Evolutionary conservation across 2,329 filamentous ascomycete genomes (phyloP).

Genomic region (Samsoniella hepiali): DNA sequence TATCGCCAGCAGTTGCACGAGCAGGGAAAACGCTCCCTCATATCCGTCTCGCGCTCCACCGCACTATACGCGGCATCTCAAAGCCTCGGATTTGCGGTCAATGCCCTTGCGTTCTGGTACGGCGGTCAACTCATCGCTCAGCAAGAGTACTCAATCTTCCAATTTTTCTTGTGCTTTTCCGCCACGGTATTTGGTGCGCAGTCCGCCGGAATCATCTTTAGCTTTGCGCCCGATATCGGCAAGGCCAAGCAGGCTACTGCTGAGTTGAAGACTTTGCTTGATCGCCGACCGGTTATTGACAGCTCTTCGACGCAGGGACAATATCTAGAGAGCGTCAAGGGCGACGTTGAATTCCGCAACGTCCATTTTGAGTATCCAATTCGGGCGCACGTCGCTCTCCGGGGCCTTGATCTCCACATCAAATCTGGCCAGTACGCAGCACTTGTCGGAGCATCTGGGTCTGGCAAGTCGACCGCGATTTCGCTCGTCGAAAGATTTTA

Average conservation of each 20-base stretch:
- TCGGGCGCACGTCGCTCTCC: no score
- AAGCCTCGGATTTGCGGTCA: slow-evolving; percentile 26
- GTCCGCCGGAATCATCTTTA: slow-evolving; percentile 16
- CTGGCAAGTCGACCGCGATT: slow-evolving; percentile 31
- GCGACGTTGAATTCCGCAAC: background rate
- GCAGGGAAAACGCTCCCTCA: slow-evolving; percentile 29
- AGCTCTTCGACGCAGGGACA: slow-evolving; percentile 17
- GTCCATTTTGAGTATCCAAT: no score
- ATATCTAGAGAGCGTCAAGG: slow-evolving; percentile 15
- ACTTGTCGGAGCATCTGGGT: slow-evolving; percentile 17
- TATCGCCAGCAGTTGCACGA: slow-evolving; percentile 31
- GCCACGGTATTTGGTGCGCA: slow-evolving; percentile 30
- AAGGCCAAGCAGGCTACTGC: background rate
- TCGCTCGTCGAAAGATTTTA: slow-evolving; percentile 31
- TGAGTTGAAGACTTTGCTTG: background rate
- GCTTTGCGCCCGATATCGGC: background rate
- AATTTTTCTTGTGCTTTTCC: slow-evolving; percentile 52
- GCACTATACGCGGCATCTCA: slow-evolving; percentile 23
- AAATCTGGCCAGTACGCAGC: slow-evolving; percentile 8
- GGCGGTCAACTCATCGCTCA: slow-evolving; percentile 19
- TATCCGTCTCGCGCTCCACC: slow-evolving; percentile 27
- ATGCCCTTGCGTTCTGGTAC: slow-evolving; percentile 56
- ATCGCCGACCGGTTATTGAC: slow-evolving; percentile 9
- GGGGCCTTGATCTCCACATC: slow-evolving; percentile 4
- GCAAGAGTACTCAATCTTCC: slow-evolving; percentile 31